phyloP scores from a whole-genome alignment of 139 green algal genomes.

The Haematococcus sp. region DNA sequence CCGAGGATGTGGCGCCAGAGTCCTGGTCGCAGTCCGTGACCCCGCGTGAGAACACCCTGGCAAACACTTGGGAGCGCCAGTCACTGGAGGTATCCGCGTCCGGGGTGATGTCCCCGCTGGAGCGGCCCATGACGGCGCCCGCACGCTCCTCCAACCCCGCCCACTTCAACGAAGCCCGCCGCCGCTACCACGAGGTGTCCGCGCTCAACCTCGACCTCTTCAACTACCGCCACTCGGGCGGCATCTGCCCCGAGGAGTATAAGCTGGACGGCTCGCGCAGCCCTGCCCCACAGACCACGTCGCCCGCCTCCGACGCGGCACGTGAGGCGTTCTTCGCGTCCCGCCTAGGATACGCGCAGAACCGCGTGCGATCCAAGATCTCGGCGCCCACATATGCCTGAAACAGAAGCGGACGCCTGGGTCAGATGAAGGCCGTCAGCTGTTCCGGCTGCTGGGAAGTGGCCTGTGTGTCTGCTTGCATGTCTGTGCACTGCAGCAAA shows the following conservation, averaged over 20 bases:
- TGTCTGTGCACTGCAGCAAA: no score
- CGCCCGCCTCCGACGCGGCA: not conserved
- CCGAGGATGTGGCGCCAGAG: not conserved
- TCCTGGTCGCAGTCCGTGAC: not conserved
- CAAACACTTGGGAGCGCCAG: not conserved
- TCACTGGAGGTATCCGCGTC: not conserved
- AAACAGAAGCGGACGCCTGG: not conserved
- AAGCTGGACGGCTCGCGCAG: constrained; percentile 15
- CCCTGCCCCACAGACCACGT: constrained; percentile 13
- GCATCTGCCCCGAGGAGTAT: constrained; percentile 44
- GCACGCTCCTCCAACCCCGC: not conserved
- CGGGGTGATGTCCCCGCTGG: not conserved
- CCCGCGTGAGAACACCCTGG: constrained; percentile 5
- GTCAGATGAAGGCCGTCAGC: no score
- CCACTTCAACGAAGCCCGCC: constrained; percentile 5
- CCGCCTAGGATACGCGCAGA: constrained; percentile 2
- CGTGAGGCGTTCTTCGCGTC: constrained; percentile 19
- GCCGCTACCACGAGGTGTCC: constrained; percentile 18
- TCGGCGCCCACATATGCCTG: not conserved
- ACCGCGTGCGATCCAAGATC: constrained; percentile 7
- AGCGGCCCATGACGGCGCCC: constrained; percentile 15
- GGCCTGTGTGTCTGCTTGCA: no score
- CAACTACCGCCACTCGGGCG: constrained; percentile 36
- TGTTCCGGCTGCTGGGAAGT: no score
- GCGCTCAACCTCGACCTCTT: constrained; percentile 27